Evolutionary conservation across 805 yeast species (phyloP), one percentile per base, ranked within the genome.

Genomic region (Ogataea naganishii): DNA sequence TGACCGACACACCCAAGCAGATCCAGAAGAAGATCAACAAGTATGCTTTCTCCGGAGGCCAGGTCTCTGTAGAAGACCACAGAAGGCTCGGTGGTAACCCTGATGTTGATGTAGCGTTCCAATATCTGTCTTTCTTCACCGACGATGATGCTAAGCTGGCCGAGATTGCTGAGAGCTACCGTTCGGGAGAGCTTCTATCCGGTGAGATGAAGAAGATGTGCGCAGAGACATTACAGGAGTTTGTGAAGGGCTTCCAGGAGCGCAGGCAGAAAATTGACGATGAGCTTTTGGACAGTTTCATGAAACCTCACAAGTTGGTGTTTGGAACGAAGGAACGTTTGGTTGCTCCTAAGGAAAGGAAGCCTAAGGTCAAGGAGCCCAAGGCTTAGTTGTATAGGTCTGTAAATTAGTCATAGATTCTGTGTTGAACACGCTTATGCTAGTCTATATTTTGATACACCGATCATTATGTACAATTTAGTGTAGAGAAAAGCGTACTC

Each of bases 31-130:
- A 92, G 59, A 80, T 92, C 56, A 92, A 92, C 66, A 92, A 88
- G 58, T 81, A 85, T 53, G 98, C 96, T 6, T 92, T 92, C 58
- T 80, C 94, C 30, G 98, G 98, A 41, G 98, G 98, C 40, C 72
- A 76, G 53, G 80, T 72, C 23, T 70, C 94, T 3, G 61, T 81
- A 27, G 98, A 92, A 55, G 95, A 85, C 47, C 98, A 92, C 62
- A 76, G 95, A 58, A 65, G 66, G 55, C 64, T 66, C 32, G 98
- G 98, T 33, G 98, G 97, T 49, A 69, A 92, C 52, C 94, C 95
- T 27, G 96, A 89, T 41, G 80, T 88, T 20, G 98, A 92, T 56
- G 95, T 92, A 33, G 84, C 98, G 3, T 92, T 65, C 63, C 97
- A 92, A 61, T 92, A 92, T 54, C 62, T 92, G 39, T 72, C 86